Evolutionary conservation across 495 filamentous ascomycete genomes (phyloP), one percentile per base, ranked within the genome.

Genomic region (Aspergillus nidulans): DNA sequence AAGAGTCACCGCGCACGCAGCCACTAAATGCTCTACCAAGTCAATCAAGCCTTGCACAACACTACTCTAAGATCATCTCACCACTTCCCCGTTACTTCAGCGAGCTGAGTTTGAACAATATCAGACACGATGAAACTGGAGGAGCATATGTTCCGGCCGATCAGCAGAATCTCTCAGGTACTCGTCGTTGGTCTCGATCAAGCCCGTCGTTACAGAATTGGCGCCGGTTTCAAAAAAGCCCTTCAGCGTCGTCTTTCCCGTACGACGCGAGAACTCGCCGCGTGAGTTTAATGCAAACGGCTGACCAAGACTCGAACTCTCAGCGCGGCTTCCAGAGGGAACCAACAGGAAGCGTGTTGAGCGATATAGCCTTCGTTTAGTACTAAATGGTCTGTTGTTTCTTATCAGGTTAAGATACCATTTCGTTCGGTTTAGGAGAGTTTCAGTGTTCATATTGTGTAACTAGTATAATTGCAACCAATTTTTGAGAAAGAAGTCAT

Each of bases 21-120:
- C 60, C 64, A 8, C 39, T 56, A 18, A 38, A 42, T 12, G 32
- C 51, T 5, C 40, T 60, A 21, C 63, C 63, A 40, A 71, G 72
- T 30, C 71, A 75, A 44, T 58, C 74, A 41, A 74, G 72, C 49
- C 56, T 74, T 12, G 74, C 71, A 26, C 71, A 73, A 38, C 66
- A 73, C 34, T 77, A 77, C 46, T 69, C 70, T 0, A 66, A 69
- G 8, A 69, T 67, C n/a, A 71, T 77, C 48, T 65, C 74, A n/a
- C 71, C 72, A 1, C 63, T 77, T 4, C 74, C 74, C 9, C 68
- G 65, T n/a, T 72, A 71, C 53, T 71, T 67, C 64, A 77, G 72
- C 44, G 71, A 77, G 25, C 56, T 63, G 20, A 74, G 71, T 41
- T 40, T 77, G 36, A 61, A 53, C 45, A 69, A 66, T 61, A 44